phyloP scores from a whole-genome alignment of 106 monocot species.

The Acanthochlamys bracteata region DNA sequence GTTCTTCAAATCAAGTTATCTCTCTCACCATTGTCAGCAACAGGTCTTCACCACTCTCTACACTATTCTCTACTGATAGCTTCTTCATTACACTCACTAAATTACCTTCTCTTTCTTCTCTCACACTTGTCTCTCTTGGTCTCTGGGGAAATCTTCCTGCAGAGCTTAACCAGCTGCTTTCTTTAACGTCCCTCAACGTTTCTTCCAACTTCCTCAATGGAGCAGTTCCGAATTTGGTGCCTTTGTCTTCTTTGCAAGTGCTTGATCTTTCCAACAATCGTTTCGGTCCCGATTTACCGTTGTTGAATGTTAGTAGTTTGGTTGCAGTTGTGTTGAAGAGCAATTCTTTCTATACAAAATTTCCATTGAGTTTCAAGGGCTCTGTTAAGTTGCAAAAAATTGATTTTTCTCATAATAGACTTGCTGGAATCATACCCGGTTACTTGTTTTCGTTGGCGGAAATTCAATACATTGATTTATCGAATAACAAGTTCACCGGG shows the following conservation, averaged over 20 bases:
- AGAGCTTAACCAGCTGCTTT: slow-evolving; percentile 31
- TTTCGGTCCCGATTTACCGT: slow-evolving; percentile 49
- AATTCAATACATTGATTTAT: slow-evolving; percentile 44
- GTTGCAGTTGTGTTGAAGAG: slow-evolving; percentile 23
- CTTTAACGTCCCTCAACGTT: slow-evolving; percentile 49
- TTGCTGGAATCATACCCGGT: slow-evolving; percentile 44
- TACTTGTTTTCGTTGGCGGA: slow-evolving; percentile 49
- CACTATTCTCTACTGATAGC: slow-evolving; percentile 55
- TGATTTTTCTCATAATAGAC: slow-evolving; percentile 47
- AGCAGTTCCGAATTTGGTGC: slow-evolving; percentile 35
- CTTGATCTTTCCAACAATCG: slow-evolving; percentile 45
- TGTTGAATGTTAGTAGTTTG: slow-evolving; percentile 6
- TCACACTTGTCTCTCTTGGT: slow-evolving; percentile 78
- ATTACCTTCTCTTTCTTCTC: slow-evolving; percentile 34
- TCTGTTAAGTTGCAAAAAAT: slow-evolving; percentile 36
- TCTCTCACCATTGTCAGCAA: slow-evolving; percentile 3
- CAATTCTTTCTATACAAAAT: slow-evolving; percentile 24
- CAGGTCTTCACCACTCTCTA: slow-evolving; percentile 17
- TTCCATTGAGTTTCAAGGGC: slow-evolving; percentile 20
- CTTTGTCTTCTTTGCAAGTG: slow-evolving; percentile 25
- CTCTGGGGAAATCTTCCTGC: slow-evolving; percentile 58
- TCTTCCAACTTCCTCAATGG: slow-evolving; percentile 38
- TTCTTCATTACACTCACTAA: slow-evolving; percentile 66
- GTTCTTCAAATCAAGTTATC: slow-evolving; percentile 19
- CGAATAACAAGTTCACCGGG: slow-evolving; percentile 46